Evolutionary conservation across 345 rosid genomes (phyloP).

Genomic region (Acer saccharum): DNA sequence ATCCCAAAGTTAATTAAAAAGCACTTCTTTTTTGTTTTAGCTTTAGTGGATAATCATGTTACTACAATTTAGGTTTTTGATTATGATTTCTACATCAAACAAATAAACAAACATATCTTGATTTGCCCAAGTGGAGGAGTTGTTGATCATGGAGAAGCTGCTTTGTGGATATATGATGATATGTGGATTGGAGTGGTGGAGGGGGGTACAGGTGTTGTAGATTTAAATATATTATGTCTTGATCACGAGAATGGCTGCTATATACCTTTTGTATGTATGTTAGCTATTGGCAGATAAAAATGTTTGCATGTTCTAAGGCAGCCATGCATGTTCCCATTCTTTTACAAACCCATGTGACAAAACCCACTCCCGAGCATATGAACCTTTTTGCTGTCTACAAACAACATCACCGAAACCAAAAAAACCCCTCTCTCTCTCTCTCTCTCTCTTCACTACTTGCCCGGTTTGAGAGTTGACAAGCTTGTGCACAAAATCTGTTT

Average conservation of each 20-base stretch:
- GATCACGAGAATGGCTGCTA: not conserved
- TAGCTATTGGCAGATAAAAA: not conserved
- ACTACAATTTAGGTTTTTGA: not conserved
- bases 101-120: constrained; percentile 35
- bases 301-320: constrained; percentile 41
- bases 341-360: constrained; percentile 41
- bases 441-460: constrained; percentile 22
- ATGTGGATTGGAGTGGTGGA: too few relatives aligned
- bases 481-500: constrained; percentile 16
- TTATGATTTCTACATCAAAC: not conserved
- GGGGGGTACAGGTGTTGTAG: too few relatives aligned
- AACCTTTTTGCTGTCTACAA: constrained; percentile 22
- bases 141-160: constrained; percentile 14
- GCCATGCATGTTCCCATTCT: constrained; percentile 39
- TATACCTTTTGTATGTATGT: too few relatives aligned
- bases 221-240: too few relatives aligned
- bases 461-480: constrained; percentile 32
- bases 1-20: not conserved
- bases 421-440: not conserved
- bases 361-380: constrained; percentile 27
- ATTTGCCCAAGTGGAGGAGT: constrained; percentile 21
- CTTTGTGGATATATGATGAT: constrained; percentile 2
- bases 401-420: constrained; percentile 16
- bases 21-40: not conserved
- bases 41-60: constrained; percentile 22